Conservation (phyloP, 805 yeast genomes). For the Brettanomyces nanus region DNA sequence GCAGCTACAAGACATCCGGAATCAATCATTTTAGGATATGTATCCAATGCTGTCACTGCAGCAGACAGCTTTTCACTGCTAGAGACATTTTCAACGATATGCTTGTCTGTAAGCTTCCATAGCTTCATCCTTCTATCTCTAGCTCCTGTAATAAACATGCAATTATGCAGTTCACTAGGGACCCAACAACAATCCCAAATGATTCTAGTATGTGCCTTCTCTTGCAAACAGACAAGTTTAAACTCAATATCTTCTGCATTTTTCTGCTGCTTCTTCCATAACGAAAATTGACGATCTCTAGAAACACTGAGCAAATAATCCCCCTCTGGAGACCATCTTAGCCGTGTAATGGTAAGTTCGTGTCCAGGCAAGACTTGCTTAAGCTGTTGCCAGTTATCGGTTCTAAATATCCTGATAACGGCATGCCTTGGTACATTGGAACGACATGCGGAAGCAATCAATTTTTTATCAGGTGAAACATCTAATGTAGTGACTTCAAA, state of each 20-base stretch:
- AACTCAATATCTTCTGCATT: slow-evolving; percentile 17
- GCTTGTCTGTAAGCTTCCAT: slow-evolving; percentile 38
- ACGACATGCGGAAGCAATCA: slow-evolving; percentile 85
- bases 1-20: slow-evolving; percentile 34
- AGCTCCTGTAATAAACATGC: slow-evolving; percentile 71
- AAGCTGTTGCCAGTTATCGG: slow-evolving; percentile 51
- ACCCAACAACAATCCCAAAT: slow-evolving; percentile 95
- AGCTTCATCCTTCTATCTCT: slow-evolving; percentile 73
- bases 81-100: slow-evolving; percentile 26
- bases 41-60: slow-evolving; percentile 65
- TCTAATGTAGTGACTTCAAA: slow-evolving; percentile 83
- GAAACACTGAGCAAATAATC: slow-evolving; percentile 58
- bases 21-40: slow-evolving; percentile 25
- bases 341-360: slow-evolving; percentile 74
- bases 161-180: slow-evolving; percentile 34
- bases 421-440: slow-evolving; percentile 84
- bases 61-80: slow-evolving; percentile 34
- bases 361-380: slow-evolving; percentile 61
- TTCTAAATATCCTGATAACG: slow-evolving; percentile 67
- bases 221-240: slow-evolving; percentile 24
- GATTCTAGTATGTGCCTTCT: slow-evolving; percentile 83
- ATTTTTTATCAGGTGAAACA: slow-evolving; percentile 48
- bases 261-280: slow-evolving; percentile 47
- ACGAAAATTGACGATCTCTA: slow-evolving; percentile 78
- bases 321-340: slow-evolving; percentile 67